Evolutionary conservation across 1,284 basidiomycete species (phyloP).

Genomic region (Filobasidium uniguttulatum): DNA sequence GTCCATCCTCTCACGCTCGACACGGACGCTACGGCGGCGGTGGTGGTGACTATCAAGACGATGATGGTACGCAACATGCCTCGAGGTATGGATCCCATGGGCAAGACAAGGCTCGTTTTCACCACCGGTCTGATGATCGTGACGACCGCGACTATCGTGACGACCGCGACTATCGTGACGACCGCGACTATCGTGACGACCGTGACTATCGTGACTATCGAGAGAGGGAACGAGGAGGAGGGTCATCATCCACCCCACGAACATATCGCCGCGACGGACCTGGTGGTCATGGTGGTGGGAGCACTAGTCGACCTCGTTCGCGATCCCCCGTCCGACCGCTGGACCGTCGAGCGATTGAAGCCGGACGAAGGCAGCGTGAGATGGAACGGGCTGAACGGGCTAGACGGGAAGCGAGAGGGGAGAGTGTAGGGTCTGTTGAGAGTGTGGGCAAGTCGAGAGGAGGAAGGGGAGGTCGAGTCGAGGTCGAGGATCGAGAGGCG

Average conservation of each 20-base stretch:
- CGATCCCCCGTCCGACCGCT: slow-evolving; percentile 3
- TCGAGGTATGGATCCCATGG: too few species aligned
- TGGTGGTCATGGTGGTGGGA: too few species aligned
- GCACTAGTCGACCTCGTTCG: background rate
- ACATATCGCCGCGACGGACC: background rate
- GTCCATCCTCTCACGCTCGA: too few species aligned
- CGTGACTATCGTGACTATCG: background rate
- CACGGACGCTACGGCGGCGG: too few species aligned
- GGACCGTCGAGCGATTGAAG: slow-evolving; percentile 29
- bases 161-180: too few species aligned
- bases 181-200: background rate
- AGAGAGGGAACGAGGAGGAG: background rate
- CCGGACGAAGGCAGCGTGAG: slow-evolving; percentile 32
- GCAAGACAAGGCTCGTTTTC: too few species aligned
- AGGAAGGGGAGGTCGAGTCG: background rate
- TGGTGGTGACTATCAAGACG: too few species aligned
- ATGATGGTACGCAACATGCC: too few species aligned
- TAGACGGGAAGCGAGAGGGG: slow-evolving; percentile 3
- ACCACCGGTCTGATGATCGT: too few species aligned
- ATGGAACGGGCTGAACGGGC: slow-evolving; percentile 13
- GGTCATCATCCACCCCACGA: background rate
- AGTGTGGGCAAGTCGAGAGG: background rate
- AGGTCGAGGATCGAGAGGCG: background rate
- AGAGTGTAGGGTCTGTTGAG: slow-evolving; percentile 1
- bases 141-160: too few species aligned